Conservation (phyloP, 345 rosid species). For the Isatis tinctoria region DNA sequence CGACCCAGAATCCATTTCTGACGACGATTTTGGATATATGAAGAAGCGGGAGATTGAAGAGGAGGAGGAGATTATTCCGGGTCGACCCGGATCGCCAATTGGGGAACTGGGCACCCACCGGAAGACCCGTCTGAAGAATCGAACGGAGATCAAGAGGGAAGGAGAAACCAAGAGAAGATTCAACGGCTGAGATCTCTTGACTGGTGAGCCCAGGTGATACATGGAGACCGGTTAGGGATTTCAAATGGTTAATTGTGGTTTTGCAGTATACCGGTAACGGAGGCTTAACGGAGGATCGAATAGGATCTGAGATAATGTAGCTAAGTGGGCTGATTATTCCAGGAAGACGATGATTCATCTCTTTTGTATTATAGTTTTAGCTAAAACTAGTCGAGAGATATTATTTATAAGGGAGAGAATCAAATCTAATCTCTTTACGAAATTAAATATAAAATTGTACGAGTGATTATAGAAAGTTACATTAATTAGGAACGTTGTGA, state of each 20-base stretch:
- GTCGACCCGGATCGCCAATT: conserved; percentile 73
- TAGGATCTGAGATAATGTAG: conserved; percentile 1
- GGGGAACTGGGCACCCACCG: conserved; percentile 64
- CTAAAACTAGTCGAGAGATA: not conserved
- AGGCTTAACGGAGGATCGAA: conserved; percentile 20
- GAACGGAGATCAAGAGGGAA: conserved; percentile 89
- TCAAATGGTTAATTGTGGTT: conserved; percentile 47
- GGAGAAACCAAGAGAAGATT: conserved; percentile 52
- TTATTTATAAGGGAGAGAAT: conserved; percentile 1
- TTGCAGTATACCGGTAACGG: conserved; percentile 55
- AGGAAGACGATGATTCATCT: conserved; percentile 16
- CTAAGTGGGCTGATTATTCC: conserved; percentile 24
- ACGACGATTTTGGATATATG: conserved; percentile 46
- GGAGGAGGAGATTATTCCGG: conserved; percentile 43
- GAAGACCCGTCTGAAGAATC: conserved; percentile 76
- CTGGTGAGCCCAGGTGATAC: conserved; percentile 61
- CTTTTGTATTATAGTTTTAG: not conserved
- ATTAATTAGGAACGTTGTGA: not conserved
- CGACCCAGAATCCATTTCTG: conserved; percentile 58
- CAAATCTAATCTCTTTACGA: not conserved
- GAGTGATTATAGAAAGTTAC: not conserved
- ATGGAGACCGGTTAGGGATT: conserved; percentile 41
- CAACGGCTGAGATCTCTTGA: conserved; percentile 54
- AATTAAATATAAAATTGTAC: not conserved
- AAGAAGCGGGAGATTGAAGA: conserved; percentile 47